Percentiles rank a stretch among this genome's conserved stretches.
Evolutionary conservation across 2,329 filamentous ascomycete species (phyloP).

Genomic region (Fusarium guadeloupense): DNA sequence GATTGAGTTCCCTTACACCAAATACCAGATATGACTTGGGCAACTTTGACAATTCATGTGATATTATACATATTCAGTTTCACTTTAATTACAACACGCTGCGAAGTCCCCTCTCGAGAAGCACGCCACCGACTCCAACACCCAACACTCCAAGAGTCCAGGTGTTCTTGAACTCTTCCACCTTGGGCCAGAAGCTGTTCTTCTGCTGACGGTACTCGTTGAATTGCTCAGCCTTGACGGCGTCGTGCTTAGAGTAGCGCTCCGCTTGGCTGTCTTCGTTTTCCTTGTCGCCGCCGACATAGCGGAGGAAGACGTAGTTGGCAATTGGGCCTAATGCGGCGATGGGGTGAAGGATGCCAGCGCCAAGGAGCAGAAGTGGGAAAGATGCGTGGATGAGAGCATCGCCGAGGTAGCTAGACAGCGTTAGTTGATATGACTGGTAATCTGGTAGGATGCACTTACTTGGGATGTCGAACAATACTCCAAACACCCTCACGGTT

Average conservation of each 20-base stretch:
- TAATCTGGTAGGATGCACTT: background rate
- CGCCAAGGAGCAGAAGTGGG: constrained; percentile 6
- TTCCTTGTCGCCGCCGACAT: constrained; percentile 7
- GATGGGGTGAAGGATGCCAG: constrained; percentile 2
- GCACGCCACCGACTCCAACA: background rate
- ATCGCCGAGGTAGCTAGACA: constrained; percentile 4
- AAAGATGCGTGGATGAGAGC: constrained; percentile 5
- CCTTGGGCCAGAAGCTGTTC: constrained; percentile 22
- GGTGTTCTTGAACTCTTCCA: background rate
- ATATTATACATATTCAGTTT: background rate
- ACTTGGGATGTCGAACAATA: constrained; percentile 25
- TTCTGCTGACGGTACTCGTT: constrained; percentile 1
- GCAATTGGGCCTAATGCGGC: constrained; percentile 1
- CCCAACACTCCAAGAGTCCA: constrained; percentile 5
- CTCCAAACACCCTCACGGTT: constrained; percentile 16
- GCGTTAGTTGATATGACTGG: background rate
- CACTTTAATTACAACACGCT: background rate
- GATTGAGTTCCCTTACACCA: too few relatives aligned
- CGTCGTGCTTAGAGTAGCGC: constrained; percentile 8
- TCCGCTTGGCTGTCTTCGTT: constrained; percentile 10
- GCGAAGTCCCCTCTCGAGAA: constrained; percentile 2
- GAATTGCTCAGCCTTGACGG: background rate
- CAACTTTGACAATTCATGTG: too few relatives aligned
- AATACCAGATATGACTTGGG: too few relatives aligned
- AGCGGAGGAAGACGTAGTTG: constrained; percentile 16